Base-by-base conservation (phyloP, 2,329 filamentous ascomycete species). In the Teratosphaeria nubilosa region DNA sequence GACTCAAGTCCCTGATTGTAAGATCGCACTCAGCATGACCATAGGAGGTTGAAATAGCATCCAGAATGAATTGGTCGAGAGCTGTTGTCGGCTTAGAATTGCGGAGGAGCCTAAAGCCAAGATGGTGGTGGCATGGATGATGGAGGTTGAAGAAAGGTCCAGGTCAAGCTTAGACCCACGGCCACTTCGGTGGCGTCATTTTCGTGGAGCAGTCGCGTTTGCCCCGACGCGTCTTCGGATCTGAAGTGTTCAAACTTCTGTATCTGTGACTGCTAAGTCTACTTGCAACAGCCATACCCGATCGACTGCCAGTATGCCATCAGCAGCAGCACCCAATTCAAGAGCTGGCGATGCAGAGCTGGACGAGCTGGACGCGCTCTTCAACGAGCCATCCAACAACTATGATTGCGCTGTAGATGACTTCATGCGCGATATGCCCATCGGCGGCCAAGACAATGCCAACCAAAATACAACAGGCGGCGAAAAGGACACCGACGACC, bases 371-470 rank as follows among this genome's bases (percentile, higher is more conserved):
- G 83, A 88, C 61, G 85, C 86, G 55, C 78, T 95, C 10, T 86
- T 94, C 65, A 48, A 48, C 7, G 41, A 48, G 16, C 41, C 41
- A 48, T 20, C 41, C 41, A 48, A 53, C 27, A 83, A 91, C 66
- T 92, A 92, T 69, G 86, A 90, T 65, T 77, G 85, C 11, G 84
- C 74, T 7, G 76, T 78, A 59, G 78, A 79, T 58, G 75, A 80
- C 52, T 74, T 81, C 56, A 72, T 81, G 32, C 71, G 74, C 56
- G 74, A 76, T 51, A 66, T 74, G 7, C 73, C 63, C 65, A 55
- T 69, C 45, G 56, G 81, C 56, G 78, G 80, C 61, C 70, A 62
- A 48, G 57, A 68, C 32, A 51, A 81, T 56, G 14, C 30, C 20
- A 25, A 37, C 25, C 41, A 20, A 1, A 22, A 48, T n/a, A 22